Evolutionary conservation across 73 alveolate genomes (phyloP).

Genomic region (Breviolum minutum): DNA sequence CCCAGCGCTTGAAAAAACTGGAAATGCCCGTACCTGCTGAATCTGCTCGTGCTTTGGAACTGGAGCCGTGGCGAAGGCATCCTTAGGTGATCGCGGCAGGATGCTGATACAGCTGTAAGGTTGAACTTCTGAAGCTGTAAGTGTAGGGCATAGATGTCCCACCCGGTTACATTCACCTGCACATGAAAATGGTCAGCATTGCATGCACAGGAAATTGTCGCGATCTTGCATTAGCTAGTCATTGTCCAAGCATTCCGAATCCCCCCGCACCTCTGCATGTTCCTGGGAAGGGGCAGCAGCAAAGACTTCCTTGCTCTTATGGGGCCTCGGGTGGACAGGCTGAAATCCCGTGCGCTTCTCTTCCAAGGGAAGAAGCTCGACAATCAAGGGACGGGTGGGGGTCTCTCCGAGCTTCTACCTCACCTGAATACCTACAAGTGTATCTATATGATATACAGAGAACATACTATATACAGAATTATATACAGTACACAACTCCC

Average conservation of each 20-base stretch:
- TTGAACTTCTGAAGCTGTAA: not conserved
- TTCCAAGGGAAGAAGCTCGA: too few relatives aligned
- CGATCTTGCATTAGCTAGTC: not conserved
- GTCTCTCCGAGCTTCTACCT: not conserved
- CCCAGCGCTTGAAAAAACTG: too few relatives aligned
- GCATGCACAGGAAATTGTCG: not conserved
- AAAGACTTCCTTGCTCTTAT: constrained; percentile 96
- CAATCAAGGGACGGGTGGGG: not conserved
- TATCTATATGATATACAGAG: not conserved
- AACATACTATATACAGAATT: too few relatives aligned
- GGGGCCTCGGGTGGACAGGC: constrained; percentile 67
- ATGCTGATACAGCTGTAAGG: not conserved
- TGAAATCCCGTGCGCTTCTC: not conserved
- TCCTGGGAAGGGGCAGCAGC: constrained; percentile 85
- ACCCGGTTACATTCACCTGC: constrained; percentile 63
- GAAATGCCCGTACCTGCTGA: constrained; percentile 12
- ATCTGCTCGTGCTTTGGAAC: constrained; percentile 93
- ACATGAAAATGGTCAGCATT: not conserved
- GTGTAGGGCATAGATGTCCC: constrained; percentile 31
- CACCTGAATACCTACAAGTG: not conserved
- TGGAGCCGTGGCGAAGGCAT: constrained; percentile 96
- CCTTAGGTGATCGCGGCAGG: constrained; percentile 51
- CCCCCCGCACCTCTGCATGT: constrained; percentile 96
- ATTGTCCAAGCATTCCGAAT: constrained; percentile 60
- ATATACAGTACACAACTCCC: not conserved